phyloP scores from a whole-genome alignment of 2,329 filamentous ascomycete genomes.

The Monilinia polystroma region DNA sequence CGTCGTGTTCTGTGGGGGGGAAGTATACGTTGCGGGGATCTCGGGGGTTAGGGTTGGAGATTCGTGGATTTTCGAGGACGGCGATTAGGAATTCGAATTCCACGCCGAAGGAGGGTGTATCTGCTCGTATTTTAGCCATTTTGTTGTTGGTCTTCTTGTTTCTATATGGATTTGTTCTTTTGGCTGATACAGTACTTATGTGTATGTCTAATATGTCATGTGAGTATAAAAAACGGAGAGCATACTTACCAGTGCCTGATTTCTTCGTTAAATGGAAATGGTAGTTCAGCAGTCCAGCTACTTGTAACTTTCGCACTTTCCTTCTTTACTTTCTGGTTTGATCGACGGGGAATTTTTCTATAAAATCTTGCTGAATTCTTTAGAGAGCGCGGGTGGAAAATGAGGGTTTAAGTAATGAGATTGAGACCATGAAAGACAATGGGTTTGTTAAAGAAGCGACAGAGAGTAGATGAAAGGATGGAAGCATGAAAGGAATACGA shows the following conservation, averaged over 20 bases:
- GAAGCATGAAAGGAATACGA: neutral
- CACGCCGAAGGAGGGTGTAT: slow-evolving; percentile 32
- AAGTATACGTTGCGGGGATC: slow-evolving; percentile 14
- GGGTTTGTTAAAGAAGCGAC: neutral
- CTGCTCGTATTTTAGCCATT: neutral
- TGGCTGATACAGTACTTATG: neutral
- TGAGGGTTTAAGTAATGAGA: neutral
- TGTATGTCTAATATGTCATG: neutral
- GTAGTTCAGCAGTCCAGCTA: slow-evolving; percentile 6
- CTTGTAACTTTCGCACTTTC: neutral
- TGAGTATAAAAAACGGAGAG: neutral
- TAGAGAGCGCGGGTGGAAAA: neutral
- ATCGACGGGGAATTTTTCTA: neutral
- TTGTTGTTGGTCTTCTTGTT: neutral
- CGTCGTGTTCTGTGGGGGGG: neutral
- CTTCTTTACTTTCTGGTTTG: neutral
- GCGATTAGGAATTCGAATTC: slow-evolving; percentile 33
- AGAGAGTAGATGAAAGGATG: neutral
- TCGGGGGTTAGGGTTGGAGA: neutral
- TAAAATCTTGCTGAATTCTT: neutral
- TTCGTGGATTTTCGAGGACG: neutral
- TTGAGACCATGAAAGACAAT: neutral
- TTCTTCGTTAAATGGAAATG: neutral
- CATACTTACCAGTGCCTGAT: slow-evolving; percentile 6
- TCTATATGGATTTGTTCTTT: neutral